Base-by-base conservation (phyloP, 140 eudicot species). In the Oenanthe javanica region DNA sequence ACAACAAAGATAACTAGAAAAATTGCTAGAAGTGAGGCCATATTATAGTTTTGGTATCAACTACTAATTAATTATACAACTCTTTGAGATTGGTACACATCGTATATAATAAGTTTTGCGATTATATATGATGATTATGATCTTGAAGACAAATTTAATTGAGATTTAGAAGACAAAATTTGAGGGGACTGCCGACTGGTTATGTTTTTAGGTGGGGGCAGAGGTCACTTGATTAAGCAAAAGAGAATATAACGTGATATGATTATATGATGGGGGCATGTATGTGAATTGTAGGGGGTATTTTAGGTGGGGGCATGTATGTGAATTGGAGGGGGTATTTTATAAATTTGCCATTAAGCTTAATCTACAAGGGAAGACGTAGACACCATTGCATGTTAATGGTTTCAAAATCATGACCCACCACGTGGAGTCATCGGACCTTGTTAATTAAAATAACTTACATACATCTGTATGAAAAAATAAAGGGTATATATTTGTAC, bases 331-430 rank as follows among this genome's bases (percentile, higher is more conserved):
- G 31, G 31, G 31, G 31, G 31, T 31, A 31, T 31, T 31, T 31
- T 31, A 31, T 31, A 16, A 14, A 16, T 40, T 6, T 31, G 27
- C 1, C 2, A 71, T 4, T 71, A 36, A 38, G 87, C 93, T 88
- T 90, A 85, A 85, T 91, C 84, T 79, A 79, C 73, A 87, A 84
- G 89, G 66, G 25, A 57, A 8, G 64, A 19, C 9, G 9, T 83
- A 88, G 76, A 81, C 27, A 25, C 72, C 40, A 12, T 81, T 49
- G 91, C 86, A 86, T 76, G 82, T 84, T 91, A 86, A 86, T 79
- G 89, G 82, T 6, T 79, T 75, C 77, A 80, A 80, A 66, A 77
- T 63, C 21, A 46, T 46, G 75, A 25, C 83, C 57, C 76, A 81
- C 64, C 57, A 77, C 49, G 78, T 77, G 78, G 43, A 48, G 0